phyloP scores from a whole-genome alignment of 179 eudicot genomes.

The Vitellaria paradoxa region DNA sequence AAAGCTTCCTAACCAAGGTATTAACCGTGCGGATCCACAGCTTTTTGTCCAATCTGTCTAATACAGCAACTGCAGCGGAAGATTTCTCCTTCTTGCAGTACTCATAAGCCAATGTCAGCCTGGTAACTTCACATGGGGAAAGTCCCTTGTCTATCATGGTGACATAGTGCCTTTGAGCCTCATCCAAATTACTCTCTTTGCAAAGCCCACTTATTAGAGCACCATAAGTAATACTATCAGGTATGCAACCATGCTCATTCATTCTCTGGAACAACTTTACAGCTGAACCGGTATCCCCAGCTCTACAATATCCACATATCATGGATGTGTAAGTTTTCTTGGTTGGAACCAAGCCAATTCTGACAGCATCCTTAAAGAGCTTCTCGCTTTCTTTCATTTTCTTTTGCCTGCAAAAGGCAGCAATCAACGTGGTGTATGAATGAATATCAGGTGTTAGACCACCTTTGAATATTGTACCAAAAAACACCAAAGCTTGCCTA shows the following conservation, averaged over 20 bases:
- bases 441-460: slow-evolving; percentile 69
- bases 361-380: slow-evolving; percentile 54
- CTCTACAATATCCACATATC: slow-evolving; percentile 77
- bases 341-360: slow-evolving; percentile 63
- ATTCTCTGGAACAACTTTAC: slow-evolving; percentile 49
- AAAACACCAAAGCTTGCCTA: slow-evolving; percentile 38
- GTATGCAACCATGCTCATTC: slow-evolving; percentile 60
- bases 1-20: slow-evolving; percentile 83
- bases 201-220: slow-evolving; percentile 90
- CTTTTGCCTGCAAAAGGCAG: slow-evolving; percentile 54
- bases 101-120: slow-evolving; percentile 78
- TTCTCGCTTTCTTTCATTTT: slow-evolving; percentile 62
- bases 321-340: slow-evolving; percentile 79
- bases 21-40: slow-evolving; percentile 65
- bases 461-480: slow-evolving; percentile 62
- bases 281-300: slow-evolving; percentile 42
- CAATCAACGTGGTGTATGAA: slow-evolving; percentile 61
- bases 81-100: slow-evolving; percentile 54
- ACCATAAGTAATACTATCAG: slow-evolving; percentile 77
- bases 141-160: slow-evolving; percentile 62
- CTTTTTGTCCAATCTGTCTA: slow-evolving; percentile 70
- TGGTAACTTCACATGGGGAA: slow-evolving; percentile 83
- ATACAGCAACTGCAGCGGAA: slow-evolving; percentile 35
- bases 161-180: slow-evolving; percentile 55
- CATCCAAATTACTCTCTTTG: slow-evolving; percentile 63